Evolutionary conservation across 73 alveolate genomes (phyloP), one percentile per base, ranked within the genome.

Genomic region (Symbiodinium natans): DNA sequence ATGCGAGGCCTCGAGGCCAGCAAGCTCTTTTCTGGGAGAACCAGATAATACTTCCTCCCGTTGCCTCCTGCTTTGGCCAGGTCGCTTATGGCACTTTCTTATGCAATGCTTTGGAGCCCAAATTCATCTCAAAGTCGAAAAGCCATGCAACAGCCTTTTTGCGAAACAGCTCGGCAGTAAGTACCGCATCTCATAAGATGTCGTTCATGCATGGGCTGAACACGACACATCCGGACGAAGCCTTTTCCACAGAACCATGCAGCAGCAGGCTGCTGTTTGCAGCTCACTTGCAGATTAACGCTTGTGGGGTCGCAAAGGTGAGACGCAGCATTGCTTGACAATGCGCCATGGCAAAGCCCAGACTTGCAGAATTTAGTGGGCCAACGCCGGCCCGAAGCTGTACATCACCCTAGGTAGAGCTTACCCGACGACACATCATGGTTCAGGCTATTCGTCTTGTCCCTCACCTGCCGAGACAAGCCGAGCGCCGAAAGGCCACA

Each of bases 371-470:
- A 13, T 46, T 46, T n/a, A n/a, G n/a, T n/a, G n/a, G n/a, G n/a
- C n/a, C n/a, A n/a, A n/a, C n/a, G n/a, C n/a, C n/a, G n/a, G n/a
- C n/a, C n/a, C 59, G 21, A 13, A 46, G 59, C 59, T 46, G 59
- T 13, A 46, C 59, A 46, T 39, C 56, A 88, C 68, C 95, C 95
- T 27, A 88, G 95, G 73, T 63, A 88, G 34, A 88, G 95, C 95
- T 88, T 88, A 86, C 74, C 36, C 21, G 86, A 77, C 13, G 68
- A 27, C 86, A 88, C 75, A 56, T 88, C 95, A 29, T 83, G 46
- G 71, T 88, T 88, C 86, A 88, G 38, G 33, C 41, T 33, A 9
- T 42, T 88, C 48, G 63, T 75, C 42, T 71, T 83, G 86, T 68
- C 95, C 19, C 86, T 59, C 31, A 88, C 95, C 94, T 86, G 40